Base-by-base conservation (phyloP, 148 eudicot genomes). In the Silene latifolia region DNA sequence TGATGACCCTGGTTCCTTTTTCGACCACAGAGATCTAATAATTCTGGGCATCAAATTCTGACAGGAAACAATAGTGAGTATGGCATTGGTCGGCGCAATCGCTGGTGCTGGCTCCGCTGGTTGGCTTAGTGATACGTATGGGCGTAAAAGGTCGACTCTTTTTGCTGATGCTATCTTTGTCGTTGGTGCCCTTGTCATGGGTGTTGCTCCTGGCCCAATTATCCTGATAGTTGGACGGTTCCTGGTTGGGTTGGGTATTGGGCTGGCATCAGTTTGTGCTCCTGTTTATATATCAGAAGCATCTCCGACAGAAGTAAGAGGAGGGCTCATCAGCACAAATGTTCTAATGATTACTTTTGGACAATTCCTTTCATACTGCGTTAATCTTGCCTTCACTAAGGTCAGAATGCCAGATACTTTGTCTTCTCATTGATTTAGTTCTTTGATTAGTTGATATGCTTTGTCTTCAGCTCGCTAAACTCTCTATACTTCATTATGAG, bases 281-380 rank as follows among this genome's bases (percentile, higher is more conserved):
- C 98, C 97, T 10, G 90, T 93, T 54, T 91, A 90, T 77, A 93
- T 93, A 68, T 90, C 97, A 35, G 97, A 93, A 81, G 92, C 92
- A 62, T 71, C 97, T 25, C 97, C 98, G 57, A 82, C 90, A 58
- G 93, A 91, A 88, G 87, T 93, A 58, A 83, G 98, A 74, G 98
- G 98, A 68, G 92, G 97, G 56, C 90, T 93, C 29, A 93, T 93
- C 72, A 93, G 98, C 81, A 91, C 98, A 67, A 93, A 93, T 80
- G 98, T 90, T 68, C 90, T 93, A 19, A 90, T 93, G 94, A 89
- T 93, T 67, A 91, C 97, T 63, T 91, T 92, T 46, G 97, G 98
- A 85, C 98, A 93, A 78, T 89, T 93, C 79, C 87, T 93, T 67
- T 93, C 98, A 62, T 93, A 93, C 89, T 93, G 91, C n/a, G 88